Evolutionary conservation across 371 early-diverging fungal species (phyloP).

Genomic region (Mucor irregularis): DNA sequence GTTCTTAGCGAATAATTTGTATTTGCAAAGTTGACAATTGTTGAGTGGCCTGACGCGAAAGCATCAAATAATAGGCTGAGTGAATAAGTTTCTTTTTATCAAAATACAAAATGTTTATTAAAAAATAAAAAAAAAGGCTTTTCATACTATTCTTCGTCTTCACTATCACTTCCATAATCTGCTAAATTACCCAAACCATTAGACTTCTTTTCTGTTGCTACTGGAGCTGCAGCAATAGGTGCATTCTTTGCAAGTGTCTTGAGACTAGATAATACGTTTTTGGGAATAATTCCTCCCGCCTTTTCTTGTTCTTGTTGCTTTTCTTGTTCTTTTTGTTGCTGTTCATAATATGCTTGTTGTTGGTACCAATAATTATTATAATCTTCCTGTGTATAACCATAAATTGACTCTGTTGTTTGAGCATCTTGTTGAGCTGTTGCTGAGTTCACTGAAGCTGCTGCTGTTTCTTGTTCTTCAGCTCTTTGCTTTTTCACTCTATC

Average conservation of each 20-base stretch:
- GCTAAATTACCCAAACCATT: slow-evolving; percentile 31
- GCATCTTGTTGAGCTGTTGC: slow-evolving; percentile 17
- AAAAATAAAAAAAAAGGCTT: slow-evolving; percentile 2
- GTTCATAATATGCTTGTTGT: slow-evolving; percentile 13
- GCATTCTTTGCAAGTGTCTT: slow-evolving; percentile 26
- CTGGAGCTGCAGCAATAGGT: neutral
- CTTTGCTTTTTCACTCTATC: slow-evolving; percentile 37
- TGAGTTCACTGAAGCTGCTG: too few species aligned
- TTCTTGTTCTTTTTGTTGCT: slow-evolving; percentile 6
- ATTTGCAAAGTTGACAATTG: slow-evolving; percentile 26
- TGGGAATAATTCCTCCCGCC: slow-evolving; percentile 38
- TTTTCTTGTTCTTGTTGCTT: slow-evolving; percentile 16
- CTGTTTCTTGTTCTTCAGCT: slow-evolving; percentile 26
- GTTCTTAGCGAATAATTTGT: slow-evolving; percentile 37
- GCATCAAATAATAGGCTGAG: slow-evolving; percentile 21
- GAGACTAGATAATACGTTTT: slow-evolving; percentile 33
- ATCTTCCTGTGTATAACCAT: slow-evolving; percentile 34
- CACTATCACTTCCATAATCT: slow-evolving; percentile 51
- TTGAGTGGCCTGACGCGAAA: slow-evolving; percentile 23
- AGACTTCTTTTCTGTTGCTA: neutral
- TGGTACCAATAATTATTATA: slow-evolving; percentile 16
- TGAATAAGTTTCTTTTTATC: slow-evolving; percentile 15
- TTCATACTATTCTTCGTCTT: slow-evolving; percentile 16
- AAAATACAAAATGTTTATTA: too few species aligned
- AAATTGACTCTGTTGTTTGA: slow-evolving; percentile 13